Evolutionary conservation across 2,329 filamentous ascomycete genomes (phyloP).

Genomic region (Fusarium temperatum): DNA sequence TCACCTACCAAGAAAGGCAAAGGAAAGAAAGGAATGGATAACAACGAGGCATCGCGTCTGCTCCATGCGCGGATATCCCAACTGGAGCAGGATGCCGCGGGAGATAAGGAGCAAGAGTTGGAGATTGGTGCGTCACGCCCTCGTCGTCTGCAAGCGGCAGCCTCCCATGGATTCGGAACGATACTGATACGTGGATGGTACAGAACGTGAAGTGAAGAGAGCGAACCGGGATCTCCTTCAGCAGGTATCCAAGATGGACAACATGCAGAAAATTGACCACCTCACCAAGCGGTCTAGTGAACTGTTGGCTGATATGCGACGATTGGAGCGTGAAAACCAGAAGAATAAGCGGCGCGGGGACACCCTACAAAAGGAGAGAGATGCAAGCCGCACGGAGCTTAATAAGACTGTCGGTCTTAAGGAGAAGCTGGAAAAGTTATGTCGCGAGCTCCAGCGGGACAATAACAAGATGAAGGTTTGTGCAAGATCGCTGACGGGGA

Average conservation of each 20-base stretch:
- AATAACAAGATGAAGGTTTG: slow-evolving; percentile 97
- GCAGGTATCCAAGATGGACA: slow-evolving; percentile 89
- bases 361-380: slow-evolving; percentile 95
- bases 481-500: not conserved
- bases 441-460: slow-evolving; percentile 91
- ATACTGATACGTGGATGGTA: slow-evolving; percentile 44
- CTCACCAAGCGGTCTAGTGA: slow-evolving; percentile 92
- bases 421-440: slow-evolving; percentile 96
- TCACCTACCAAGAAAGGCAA: slow-evolving; percentile 77
- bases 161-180: slow-evolving; percentile 8
- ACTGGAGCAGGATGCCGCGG: slow-evolving; percentile 90
- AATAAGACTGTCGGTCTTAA: slow-evolving; percentile 91
- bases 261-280: slow-evolving; percentile 89
- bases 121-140: slow-evolving; percentile 79
- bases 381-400: slow-evolving; percentile 85
- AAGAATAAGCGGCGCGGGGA: slow-evolving; percentile 97
- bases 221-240: slow-evolving; percentile 90
- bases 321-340: slow-evolving; percentile 89
- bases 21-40: slow-evolving; percentile 84
- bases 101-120: slow-evolving; percentile 93
- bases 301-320: slow-evolving; percentile 92
- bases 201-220: slow-evolving; percentile 93
- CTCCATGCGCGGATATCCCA: slow-evolving; percentile 94
- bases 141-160: slow-evolving; percentile 24
- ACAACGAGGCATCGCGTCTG: slow-evolving; percentile 89